A percentile compares a stretch with the other conserved stretches of the same genome.
Conservation (phyloP, 1,284 basidiomycete species). For the Heterobasidion annosum region DNA sequence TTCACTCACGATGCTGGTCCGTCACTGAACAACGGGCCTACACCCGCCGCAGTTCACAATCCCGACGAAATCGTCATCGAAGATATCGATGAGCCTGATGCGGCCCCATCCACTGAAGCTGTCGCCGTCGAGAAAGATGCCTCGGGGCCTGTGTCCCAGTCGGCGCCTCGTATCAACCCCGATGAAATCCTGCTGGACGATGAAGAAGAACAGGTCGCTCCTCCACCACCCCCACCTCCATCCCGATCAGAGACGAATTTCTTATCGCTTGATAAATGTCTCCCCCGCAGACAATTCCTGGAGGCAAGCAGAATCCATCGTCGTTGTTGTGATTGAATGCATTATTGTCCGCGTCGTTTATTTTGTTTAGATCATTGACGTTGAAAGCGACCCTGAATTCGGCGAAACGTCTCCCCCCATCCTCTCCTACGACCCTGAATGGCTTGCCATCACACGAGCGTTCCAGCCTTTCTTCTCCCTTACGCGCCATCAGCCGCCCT, state of each 20-base stretch:
- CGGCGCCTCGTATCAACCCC: conserved; percentile 35
- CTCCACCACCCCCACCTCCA: conserved; percentile 22
- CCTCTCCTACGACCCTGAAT: conserved; percentile 75
- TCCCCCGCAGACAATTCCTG: conserved; percentile 74
- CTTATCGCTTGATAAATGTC: conserved; percentile 90
- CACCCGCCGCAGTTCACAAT: conserved; percentile 9
- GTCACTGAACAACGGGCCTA: neutral
- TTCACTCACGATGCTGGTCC: conserved; percentile 39
- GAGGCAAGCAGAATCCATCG: conserved; percentile 47
- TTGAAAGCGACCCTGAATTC: conserved; percentile 27
- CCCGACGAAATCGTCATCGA: conserved; percentile 37
- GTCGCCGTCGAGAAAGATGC: neutral
- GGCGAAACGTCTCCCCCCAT: conserved; percentile 20
- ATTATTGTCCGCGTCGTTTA: neutral
- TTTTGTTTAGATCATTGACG: conserved; percentile 57
- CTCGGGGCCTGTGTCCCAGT: neutral
- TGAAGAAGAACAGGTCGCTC: conserved; percentile 41
- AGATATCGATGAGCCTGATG: conserved; percentile 15
- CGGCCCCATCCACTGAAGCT: conserved; percentile 1
- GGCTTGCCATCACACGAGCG: conserved; percentile 89
- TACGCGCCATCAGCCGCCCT: conserved; percentile 34
- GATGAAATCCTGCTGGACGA: conserved; percentile 66
- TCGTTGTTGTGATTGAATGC: neutral
- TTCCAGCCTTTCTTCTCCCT: conserved; percentile 75
- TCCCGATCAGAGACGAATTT: conserved; percentile 57